Evolutionary conservation across 225 moss, liverwort and hornwort genomes (phyloP), one percentile per base, ranked within the genome.

Genomic region (Sphagnum contortum): DNA sequence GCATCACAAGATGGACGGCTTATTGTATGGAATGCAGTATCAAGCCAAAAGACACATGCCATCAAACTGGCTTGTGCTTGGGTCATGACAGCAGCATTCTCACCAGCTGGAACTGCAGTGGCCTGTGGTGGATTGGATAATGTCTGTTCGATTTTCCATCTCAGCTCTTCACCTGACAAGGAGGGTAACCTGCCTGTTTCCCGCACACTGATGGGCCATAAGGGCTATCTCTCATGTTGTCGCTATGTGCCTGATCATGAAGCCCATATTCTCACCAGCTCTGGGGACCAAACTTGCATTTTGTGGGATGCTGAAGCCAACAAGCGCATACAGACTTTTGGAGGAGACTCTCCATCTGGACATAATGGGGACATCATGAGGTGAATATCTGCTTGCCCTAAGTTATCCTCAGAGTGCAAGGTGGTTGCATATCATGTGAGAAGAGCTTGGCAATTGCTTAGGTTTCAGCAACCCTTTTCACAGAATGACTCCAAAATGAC

Each of bases 341-440:
- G 92, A 66, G 92, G 88, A 72, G 92, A 91, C 62, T 76, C 74
- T 56, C n/a, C 72, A 3, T 87, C 87, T 64, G 87, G 87, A 12
- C 96, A 98, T 59, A 89, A 88, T 48, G 90, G 92, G 4, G 96
- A 92, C 45, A 90, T 98, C 48, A 93, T 98, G 96, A 98, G 96
- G 96, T 98, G 67, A 57, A 29, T 29, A 29, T 29, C 29, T 29
- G 29, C 29, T 29, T 29, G 29, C 29, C 29, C 29, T 29, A 29
- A 29, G 29, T 29, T 29, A 29, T 29, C 29, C 29, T 29, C 29
- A 29, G 29, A 29, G 29, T 29, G 29, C 29, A 29, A 29, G 29
- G 29, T 29, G 29, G 29, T 29, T 29, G 29, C 0, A 29, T 29
- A 29, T 1, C 29, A 29, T 29, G 29, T 29, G 29, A 29, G 29